Conservation (phyloP, 83 land plant species). For the Isoetes engelmannii region DNA sequence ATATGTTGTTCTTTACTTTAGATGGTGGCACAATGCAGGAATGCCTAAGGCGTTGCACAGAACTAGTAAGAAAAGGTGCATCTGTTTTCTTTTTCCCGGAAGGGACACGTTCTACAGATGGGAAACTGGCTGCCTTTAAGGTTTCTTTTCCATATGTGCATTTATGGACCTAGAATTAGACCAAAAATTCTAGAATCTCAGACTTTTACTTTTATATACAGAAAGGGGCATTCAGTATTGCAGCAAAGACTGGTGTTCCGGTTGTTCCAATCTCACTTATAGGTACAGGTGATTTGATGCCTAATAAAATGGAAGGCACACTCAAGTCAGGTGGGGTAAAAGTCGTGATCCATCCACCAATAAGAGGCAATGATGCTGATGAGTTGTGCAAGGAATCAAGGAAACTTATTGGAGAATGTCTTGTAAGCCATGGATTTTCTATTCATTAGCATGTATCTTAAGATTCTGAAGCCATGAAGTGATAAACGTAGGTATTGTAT, state of each 20-base stretch:
- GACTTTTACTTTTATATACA: slow-evolving; percentile 16
- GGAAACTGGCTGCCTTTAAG: slow-evolving; percentile 79
- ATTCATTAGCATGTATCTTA: slow-evolving; percentile 13
- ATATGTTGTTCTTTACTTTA: no score
- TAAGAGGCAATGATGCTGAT: slow-evolving; percentile 56
- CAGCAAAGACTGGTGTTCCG: slow-evolving; percentile 70
- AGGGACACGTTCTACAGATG: slow-evolving; percentile 90
- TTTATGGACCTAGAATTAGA: slow-evolving; percentile 7
- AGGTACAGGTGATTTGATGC: slow-evolving; percentile 90
- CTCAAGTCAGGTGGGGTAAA: slow-evolving; percentile 59
- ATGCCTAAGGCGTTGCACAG: slow-evolving; percentile 64
- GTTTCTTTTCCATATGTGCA: slow-evolving; percentile 23
- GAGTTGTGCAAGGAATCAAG: slow-evolving; percentile 56
- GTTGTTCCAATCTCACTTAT: slow-evolving; percentile 83
- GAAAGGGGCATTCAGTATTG: slow-evolving; percentile 96
- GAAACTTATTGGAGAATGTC: slow-evolving; percentile 45
- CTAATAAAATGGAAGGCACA: slow-evolving; percentile 64
- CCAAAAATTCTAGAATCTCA: background rate
- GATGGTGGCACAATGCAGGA: slow-evolving; percentile 40
- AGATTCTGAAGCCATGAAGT: background rate
- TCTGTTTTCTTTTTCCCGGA: slow-evolving; percentile 95
- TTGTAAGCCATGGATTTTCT: slow-evolving; percentile 34
- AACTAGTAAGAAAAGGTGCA: slow-evolving; percentile 66
- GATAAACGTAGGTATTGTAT: no score
- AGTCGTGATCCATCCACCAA: slow-evolving; percentile 69